Conservation (phyloP, 192 early-diverging fungal species). For the Entomortierella beljakovae region DNA sequence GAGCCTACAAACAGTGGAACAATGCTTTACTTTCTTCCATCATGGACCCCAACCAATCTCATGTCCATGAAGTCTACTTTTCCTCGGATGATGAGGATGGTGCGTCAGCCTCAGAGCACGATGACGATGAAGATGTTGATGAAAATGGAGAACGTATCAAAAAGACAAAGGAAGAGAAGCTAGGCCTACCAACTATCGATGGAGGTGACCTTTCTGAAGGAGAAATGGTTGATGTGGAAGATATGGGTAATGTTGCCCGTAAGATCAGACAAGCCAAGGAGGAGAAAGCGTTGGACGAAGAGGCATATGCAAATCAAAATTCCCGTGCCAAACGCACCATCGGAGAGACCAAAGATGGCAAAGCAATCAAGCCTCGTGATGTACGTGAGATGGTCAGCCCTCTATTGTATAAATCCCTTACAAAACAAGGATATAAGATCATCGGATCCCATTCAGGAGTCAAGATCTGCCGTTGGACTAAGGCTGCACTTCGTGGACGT, state of each 20-base stretch:
- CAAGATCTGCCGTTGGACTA: conserved; percentile 86
- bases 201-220: conserved; percentile 59
- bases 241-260: conserved; percentile 73
- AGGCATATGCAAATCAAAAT: conserved; percentile 55
- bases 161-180: conserved; percentile 52
- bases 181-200: conserved; percentile 53
- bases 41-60: conserved; percentile 55
- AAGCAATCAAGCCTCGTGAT: conserved; percentile 50
- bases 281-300: conserved; percentile 65
- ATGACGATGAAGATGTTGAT: conserved; percentile 57
- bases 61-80: conserved; percentile 60
- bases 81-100: conserved; percentile 61
- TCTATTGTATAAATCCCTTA: conserved; percentile 71
- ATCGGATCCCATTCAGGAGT: conserved; percentile 79
- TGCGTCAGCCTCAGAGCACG: conserved; percentile 65
- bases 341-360: conserved; percentile 43
- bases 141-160: conserved; percentile 30
- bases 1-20: conserved; percentile 51
- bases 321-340: conserved; percentile 59
- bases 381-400: conserved; percentile 79
- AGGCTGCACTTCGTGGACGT: conserved; percentile 74
- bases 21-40: conserved; percentile 43
- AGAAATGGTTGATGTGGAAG: conserved; percentile 79
- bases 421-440: conserved; percentile 82
- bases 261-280: conserved; percentile 68